These are phyloP conservation scores for Planoprotostelium fungivorum DNA, from an alignment of 78 protist genomes.

Conservation along the genomic window DNA sequence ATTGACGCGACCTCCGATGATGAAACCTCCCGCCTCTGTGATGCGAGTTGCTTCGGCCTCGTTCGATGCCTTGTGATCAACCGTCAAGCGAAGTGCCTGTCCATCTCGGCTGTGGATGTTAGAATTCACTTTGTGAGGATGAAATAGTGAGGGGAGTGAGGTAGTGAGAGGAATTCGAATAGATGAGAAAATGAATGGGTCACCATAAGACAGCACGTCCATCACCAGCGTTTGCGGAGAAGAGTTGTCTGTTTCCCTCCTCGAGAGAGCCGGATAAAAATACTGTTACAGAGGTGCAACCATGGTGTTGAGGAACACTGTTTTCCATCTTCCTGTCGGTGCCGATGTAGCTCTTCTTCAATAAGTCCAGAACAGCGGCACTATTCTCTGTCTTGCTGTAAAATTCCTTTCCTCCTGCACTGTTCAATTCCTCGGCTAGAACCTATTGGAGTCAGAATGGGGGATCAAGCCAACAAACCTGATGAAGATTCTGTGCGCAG, in stretches of 20 bases:
- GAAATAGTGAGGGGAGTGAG: not conserved
- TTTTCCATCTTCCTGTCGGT: slow-evolving; percentile 48
- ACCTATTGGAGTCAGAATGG: not conserved
- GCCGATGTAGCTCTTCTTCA: slow-evolving; percentile 24
- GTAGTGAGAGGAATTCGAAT: not conserved
- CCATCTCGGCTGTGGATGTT: slow-evolving; percentile 6
- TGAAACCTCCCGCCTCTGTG: slow-evolving; percentile 25
- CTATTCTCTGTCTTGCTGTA: not conserved
- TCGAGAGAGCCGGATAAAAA: slow-evolving; percentile 12
- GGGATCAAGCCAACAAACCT: not conserved
- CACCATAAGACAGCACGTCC: slow-evolving; percentile 68
- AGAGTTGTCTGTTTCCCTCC: slow-evolving; percentile 30
- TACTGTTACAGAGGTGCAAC: slow-evolving; percentile 51
- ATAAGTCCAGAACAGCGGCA: slow-evolving; percentile 20
- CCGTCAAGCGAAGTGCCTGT: slow-evolving; percentile 4
- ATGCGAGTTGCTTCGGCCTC: not conserved
- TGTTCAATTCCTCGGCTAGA: not conserved
- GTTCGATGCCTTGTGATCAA: slow-evolving; percentile 18
- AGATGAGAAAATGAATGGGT: no score
- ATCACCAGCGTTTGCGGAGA: slow-evolving; percentile 67
- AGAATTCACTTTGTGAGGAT: not conserved
- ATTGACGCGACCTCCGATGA: slow-evolving; percentile 14
- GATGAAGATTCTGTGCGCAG: slow-evolving; percentile 48
- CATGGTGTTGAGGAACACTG: slow-evolving; percentile 30
- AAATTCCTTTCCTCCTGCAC: not conserved